Base-by-base conservation (phyloP, 805 yeast species). In the Starmerella scarabaei region DNA sequence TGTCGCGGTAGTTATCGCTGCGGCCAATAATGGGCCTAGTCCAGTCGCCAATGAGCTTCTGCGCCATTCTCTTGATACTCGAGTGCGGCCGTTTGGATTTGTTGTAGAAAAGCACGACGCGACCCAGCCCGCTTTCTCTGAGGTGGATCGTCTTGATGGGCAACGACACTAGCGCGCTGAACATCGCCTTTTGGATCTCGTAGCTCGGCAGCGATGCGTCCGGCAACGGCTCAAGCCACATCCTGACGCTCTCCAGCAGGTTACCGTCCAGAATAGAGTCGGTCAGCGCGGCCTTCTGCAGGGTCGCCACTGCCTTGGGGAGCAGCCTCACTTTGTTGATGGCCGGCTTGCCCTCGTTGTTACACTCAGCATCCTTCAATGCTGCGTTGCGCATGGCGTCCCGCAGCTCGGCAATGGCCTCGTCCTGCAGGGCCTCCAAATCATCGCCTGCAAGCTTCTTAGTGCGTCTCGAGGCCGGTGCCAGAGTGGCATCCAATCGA, bases 211-310 rank as follows among this genome's bases (percentile, higher is more conserved):
- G 69, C 9, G 95, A 83, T 34, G 93, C 94, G 67, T 93, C 97
- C 3, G 98, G 98, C 53, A 91, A 69, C 23, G 99, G 99, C 61
- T 91, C 99, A 42, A 91, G 68, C 99, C 99, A 91, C 58, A 84
- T 77, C 52, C 97, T 72, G 21, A 91, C 86, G 37, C 94, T 88
- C 53, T 88, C 96, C 44, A 91, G 67, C 52, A 91, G 62, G 60
- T 91, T 91, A 59, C 91, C 91, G 64, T 91, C 99, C 54, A 91
- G 68, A 43, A 91, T 83, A 21, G 94, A 80, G 56, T 88, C 94
- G 26, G 94, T 86, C 52, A 91, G 67, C 57, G 79, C 80, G 2
- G 84, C 84, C 63, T 84, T 80, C 21, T 83, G 68, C 54, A 91
- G 64, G 3, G 81, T 74, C 44, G 72, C 76, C 47, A 71, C 73